A percentile compares a stretch with the other conserved stretches of the same genome.
These are phyloP conservation scores for Malus hybrid DNA, from an alignment of 331 rosid genomes.

Conservation along the genomic window DNA sequence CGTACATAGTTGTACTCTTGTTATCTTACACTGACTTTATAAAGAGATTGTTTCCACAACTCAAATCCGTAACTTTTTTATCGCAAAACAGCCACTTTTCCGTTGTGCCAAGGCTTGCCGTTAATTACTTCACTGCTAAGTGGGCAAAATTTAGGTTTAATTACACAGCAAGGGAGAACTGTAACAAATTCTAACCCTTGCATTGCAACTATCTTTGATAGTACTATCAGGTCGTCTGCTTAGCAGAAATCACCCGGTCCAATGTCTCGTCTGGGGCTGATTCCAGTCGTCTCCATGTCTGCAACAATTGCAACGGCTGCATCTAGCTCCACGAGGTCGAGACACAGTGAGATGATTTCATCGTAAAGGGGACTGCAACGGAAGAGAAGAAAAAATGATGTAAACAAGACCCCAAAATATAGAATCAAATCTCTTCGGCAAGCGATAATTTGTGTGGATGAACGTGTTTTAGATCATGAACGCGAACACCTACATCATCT, in stretches of 20 bases:
- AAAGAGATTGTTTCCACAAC: no score
- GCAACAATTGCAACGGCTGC: slow-evolving; percentile 96
- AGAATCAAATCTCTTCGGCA: background rate
- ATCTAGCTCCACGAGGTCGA: slow-evolving; percentile 83
- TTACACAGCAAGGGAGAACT: background rate
- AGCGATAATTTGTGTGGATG: background rate
- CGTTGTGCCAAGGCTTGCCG: no score
- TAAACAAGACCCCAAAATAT: background rate
- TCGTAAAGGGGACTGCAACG: slow-evolving; percentile 73
- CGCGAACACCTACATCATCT: background rate
- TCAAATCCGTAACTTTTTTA: no score
- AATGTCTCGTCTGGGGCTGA: slow-evolving; percentile 73
- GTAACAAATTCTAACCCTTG: background rate
- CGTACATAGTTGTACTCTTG: fast-evolving
- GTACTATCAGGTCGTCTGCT: slow-evolving; percentile 28
- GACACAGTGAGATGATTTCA: slow-evolving; percentile 70
- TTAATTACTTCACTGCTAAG: background rate
- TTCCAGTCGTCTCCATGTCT: slow-evolving; percentile 76
- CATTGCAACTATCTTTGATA: slow-evolving; percentile 8
- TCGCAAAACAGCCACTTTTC: no score
- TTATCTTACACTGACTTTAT: no score
- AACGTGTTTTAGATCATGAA: background rate
- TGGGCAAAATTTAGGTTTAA: background rate
- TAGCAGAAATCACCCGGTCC: slow-evolving; percentile 75
- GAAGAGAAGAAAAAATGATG: background rate